Conservation (phyloP, 75 land plant species). For the Pinus tabuliformis region DNA sequence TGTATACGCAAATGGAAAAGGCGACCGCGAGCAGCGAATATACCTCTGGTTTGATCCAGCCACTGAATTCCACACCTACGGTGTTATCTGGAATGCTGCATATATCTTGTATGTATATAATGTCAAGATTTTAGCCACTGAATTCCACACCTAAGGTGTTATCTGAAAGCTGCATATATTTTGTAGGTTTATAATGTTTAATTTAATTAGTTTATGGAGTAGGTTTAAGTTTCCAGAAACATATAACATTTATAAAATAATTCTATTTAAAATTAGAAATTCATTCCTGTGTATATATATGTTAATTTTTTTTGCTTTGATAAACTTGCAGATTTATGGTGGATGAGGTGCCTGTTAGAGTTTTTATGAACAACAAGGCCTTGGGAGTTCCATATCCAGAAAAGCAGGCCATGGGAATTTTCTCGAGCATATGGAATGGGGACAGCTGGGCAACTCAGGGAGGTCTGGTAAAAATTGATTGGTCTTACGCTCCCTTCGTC, state of each 20-base stretch:
- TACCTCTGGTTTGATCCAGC: conserved; percentile 10
- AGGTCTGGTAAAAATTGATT: conserved; percentile 33
- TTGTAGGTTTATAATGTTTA: no score
- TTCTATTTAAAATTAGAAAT: no score
- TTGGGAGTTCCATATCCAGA: conserved; percentile 33
- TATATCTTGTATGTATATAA: neutral
- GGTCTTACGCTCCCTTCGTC: conserved; percentile 36
- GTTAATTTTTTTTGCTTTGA: no score
- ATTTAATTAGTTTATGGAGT: no score
- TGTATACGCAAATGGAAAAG: conserved; percentile 5
- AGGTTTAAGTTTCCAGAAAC: no score
- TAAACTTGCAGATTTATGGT: conserved; percentile 28
- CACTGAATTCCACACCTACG: conserved; percentile 2
- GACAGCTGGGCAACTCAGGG: conserved; percentile 43
- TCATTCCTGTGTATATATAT: no score
- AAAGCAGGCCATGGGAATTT: conserved; percentile 29
- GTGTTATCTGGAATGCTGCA: neutral
- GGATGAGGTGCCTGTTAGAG: conserved; percentile 32
- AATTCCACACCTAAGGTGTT: conserved; percentile 5
- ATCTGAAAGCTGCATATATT: neutral
- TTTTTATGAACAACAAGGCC: conserved; percentile 37
- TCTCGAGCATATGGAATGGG: conserved; percentile 42
- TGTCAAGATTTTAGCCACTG: neutral
- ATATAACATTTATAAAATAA: no score
- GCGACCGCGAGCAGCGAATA: neutral